Conservation (phyloP, 192 early-diverging fungal species). For the Coemansia furcata region DNA sequence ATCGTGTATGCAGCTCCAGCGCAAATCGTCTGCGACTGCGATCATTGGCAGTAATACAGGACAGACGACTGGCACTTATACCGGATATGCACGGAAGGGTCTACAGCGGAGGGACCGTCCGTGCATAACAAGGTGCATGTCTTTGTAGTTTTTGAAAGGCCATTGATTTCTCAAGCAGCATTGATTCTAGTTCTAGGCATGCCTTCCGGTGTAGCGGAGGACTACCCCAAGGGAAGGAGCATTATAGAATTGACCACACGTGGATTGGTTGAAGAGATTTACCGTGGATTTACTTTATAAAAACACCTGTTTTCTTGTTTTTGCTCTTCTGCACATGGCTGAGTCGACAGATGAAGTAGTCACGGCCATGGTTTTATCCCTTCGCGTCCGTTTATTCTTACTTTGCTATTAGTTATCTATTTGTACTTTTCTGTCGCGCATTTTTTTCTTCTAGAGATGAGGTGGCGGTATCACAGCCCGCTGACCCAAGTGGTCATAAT, state of each 20-base stretch:
- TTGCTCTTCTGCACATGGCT: background rate
- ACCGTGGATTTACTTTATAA: background rate
- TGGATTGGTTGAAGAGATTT: background rate
- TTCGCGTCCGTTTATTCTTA: background rate
- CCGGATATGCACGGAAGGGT: background rate
- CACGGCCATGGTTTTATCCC: background rate
- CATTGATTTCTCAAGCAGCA: background rate
- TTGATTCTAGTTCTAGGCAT: background rate
- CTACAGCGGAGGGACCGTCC: background rate
- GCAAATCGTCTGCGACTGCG: background rate
- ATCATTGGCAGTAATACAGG: background rate
- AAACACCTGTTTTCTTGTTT: background rate
- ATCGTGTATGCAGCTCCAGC: background rate
- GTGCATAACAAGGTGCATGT: background rate
- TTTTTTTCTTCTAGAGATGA: background rate
- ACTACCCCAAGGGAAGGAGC: too few relatives aligned
- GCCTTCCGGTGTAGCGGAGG: background rate
- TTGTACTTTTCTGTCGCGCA: background rate
- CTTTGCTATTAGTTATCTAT: background rate
- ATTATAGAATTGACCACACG: too few relatives aligned
- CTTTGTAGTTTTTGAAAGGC: background rate
- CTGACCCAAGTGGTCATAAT: conserved; percentile 63
- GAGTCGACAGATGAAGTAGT: background rate
- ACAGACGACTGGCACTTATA: background rate
- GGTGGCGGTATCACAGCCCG: conserved; percentile 47